Base-by-base conservation (phyloP, 805 yeast genomes). In the Wickerhamomyces strasburgensis region DNA sequence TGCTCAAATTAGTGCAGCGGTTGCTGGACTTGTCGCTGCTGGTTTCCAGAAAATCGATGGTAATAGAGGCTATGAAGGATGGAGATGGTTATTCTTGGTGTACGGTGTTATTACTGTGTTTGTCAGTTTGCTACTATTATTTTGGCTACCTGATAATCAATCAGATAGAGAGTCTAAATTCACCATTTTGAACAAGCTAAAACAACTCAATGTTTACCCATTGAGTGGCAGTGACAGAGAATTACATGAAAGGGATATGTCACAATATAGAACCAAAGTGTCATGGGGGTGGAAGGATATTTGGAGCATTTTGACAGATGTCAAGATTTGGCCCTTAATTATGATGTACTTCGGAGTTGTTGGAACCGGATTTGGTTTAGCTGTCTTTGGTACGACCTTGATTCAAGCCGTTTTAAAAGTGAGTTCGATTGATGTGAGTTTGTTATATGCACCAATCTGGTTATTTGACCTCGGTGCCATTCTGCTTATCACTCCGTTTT, bases 341-440 rank as follows among this genome's bases (percentile, higher is more conserved):
- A 67, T 86, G 62, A 86, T 86, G 95, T 86, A 86, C 61, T 87
- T 86, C 56, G 96, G 95, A 14, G 95, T 84, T 15, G 95, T 86
- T 18, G 96, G 95, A 32, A 77, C 86, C n/a, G 96, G 96, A 1
- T 80, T 72, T 52, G 96, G 95, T 23, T 64, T 86, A 33, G 88
- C 88, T 23, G 90, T 81, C 15, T 86, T 82, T 60, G 95, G 89
- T 5, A 80, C 95, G 4, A 78, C 90, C 7, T 74, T 86, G 47
- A 80, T 86, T 49, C 60, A 68, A 34, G 72, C 73, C 5, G 77
- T 80, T 45, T 34, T 53, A 21, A 78, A 84, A 54, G 80, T 90
- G 3, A 47, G 54, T 6, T 75, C 86, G 3, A 82, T 87, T 48
- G 65, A 78, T 40, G 76, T 87, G 18, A 81, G 90, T 2, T 68